phyloP scores from a whole-genome alignment of 345 rosid species.

The Isatis tinctoria region DNA sequence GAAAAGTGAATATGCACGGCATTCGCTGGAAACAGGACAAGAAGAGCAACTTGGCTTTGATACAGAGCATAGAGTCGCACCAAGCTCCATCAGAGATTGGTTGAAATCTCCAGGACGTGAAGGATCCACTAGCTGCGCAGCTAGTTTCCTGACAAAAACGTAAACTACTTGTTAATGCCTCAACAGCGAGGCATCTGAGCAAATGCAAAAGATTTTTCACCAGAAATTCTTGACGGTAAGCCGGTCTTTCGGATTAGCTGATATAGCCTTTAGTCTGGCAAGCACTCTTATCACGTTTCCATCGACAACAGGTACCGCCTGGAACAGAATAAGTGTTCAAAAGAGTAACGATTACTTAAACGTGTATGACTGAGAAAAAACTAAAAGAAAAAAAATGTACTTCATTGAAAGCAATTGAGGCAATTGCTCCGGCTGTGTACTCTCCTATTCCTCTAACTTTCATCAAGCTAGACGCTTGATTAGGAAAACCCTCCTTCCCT shows the following conservation, averaged over 20 bases:
- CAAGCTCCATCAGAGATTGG: constrained; percentile 95
- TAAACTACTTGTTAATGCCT: background rate
- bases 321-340: constrained; percentile 21
- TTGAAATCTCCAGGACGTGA: constrained; percentile 87
- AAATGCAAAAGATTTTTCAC: constrained; percentile 38
- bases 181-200: background rate
- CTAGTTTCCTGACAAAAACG: constrained; percentile 58
- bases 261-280: constrained; percentile 69
- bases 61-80: constrained; percentile 83
- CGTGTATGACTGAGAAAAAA: background rate
- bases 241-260: constrained; percentile 80
- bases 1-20: constrained; percentile 58
- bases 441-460: constrained; percentile 76
- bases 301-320: constrained; percentile 77
- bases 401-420: constrained; percentile 76
- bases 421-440: constrained; percentile 81
- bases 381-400: constrained; percentile 29
- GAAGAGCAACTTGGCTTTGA: constrained; percentile 64
- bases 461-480: constrained; percentile 38
- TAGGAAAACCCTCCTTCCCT: constrained; percentile 52
- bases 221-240: constrained; percentile 57
- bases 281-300: constrained; percentile 74
- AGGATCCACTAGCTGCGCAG: constrained; percentile 85
- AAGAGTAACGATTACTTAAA: background rate
- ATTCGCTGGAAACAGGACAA: constrained; percentile 76